Base-by-base conservation (phyloP, 345 rosid genomes). In the Combretum micranthum region DNA sequence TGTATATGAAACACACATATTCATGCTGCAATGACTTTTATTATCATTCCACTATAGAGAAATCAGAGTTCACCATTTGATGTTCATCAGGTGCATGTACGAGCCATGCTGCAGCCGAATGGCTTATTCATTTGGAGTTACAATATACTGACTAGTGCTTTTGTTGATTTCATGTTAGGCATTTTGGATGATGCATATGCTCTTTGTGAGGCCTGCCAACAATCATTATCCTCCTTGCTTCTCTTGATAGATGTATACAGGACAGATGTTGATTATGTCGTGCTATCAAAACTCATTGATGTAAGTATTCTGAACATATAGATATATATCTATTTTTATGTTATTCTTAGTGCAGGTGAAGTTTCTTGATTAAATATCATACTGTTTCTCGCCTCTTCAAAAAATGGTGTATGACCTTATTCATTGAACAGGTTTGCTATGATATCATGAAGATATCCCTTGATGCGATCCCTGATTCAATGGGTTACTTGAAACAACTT, bases 121-220 rank as follows among this genome's bases (percentile, higher is more conserved):
- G 39, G 39, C 39, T 4, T 32, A 1, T 32, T 32, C 39, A 32
- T 32, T 7, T 32, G 39, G 9, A 4, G 39, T 4, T 32, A 32
- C 39, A 32, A 32, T 32, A 32, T 4, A 4, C 39, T 32, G 9
- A 32, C 39, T 5, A 32, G 39, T 9, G 39, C 39, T 20, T 20
- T 25, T 8, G 43, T 45, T 25, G 6, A 49, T 17, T 42, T 16
- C 0, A 39, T 22, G 55, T 52, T 45, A 73, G 78, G 81, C 53
- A 67, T 77, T 51, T n/a, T 73, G 69, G 78, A 77, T 21, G 78
- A 77, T 48, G 18, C 56, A 12, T 65, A 56, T 64, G 78, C 78
- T 62, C 73, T 73, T 42, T 73, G 69, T 22, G 25, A 50, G 55
- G 72, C 69, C 16, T 55, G 69, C 26, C 52, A 64, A 61, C 52